Percentiles rank a stretch among this genome's conserved stretches.
Conservation (phyloP, 2,329 filamentous ascomycete genomes). For the Ceratocystis ficicola region DNA sequence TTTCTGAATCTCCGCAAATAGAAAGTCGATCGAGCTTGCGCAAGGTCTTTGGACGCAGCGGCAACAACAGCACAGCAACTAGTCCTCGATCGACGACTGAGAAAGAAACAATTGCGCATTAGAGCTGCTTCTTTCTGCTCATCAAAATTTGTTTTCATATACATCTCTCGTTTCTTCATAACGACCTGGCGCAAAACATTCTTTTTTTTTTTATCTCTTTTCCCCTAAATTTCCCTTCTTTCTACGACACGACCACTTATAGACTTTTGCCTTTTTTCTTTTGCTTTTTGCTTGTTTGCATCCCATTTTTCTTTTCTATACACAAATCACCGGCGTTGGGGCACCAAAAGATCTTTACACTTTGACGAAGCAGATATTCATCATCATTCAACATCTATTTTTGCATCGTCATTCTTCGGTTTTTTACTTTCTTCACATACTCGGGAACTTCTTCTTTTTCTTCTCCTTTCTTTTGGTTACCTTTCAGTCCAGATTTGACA, state of each 20-base stretch:
- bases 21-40: slow-evolving; percentile 41
- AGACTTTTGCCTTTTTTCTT: slow-evolving; percentile 26
- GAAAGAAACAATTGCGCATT: slow-evolving; percentile 35
- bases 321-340: slow-evolving; percentile 4
- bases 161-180: slow-evolving; percentile 20
- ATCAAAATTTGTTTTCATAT: neutral
- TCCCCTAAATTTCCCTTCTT: neutral
- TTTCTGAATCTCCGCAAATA: slow-evolving; percentile 25
- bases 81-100: slow-evolving; percentile 44
- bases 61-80: slow-evolving; percentile 30
- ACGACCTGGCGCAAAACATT: slow-evolving; percentile 15
- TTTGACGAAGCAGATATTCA: slow-evolving; percentile 2
- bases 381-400: slow-evolving; percentile 5
- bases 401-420: slow-evolving; percentile 3
- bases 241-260: slow-evolving; percentile 6
- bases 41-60: slow-evolving; percentile 43
- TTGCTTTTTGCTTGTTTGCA: slow-evolving; percentile 21
- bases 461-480: slow-evolving; percentile 2
- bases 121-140: slow-evolving; percentile 30
- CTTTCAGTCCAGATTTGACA: neutral
- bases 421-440: neutral
- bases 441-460: slow-evolving; percentile 8
- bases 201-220: no score
- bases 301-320: slow-evolving; percentile 10
- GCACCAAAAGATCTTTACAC: slow-evolving; percentile 5